These are phyloP conservation scores for Wickerhamomyces strasburgensis DNA, from an alignment of 805 yeast genomes.

Conservation along the genomic window DNA sequence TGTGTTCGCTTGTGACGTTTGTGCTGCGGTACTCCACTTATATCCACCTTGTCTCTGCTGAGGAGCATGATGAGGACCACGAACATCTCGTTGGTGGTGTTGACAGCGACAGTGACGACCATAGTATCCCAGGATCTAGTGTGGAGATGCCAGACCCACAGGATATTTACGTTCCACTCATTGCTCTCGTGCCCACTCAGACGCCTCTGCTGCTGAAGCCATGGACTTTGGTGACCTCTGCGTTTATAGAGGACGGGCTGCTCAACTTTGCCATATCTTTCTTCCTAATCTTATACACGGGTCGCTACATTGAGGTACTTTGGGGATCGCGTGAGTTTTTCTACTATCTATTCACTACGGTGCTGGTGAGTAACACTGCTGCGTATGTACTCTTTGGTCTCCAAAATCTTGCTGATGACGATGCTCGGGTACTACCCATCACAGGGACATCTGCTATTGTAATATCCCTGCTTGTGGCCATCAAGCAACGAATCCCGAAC, in stretches of 20 bases:
- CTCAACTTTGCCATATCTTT: conserved; percentile 34
- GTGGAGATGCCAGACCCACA: conserved; percentile 38
- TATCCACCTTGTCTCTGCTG: conserved; percentile 24
- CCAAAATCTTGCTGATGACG: conserved; percentile 6
- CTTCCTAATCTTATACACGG: conserved; percentile 41
- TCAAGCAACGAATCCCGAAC: conserved; percentile 50
- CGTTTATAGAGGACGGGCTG: conserved; percentile 42
- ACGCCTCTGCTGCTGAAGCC: conserved; percentile 38
- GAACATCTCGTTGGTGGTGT: conserved; percentile 19
- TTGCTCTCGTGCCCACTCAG: conserved; percentile 44
- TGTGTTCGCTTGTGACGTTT: conserved; percentile 25
- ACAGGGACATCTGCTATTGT: conserved; percentile 21
- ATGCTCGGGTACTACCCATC: conserved; percentile 10
- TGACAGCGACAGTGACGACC: too few species aligned
- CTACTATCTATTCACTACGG: conserved; percentile 34
- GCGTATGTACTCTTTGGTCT: conserved; percentile 28
- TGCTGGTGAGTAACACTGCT: conserved; percentile 32
- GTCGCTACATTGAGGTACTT: conserved; percentile 47
- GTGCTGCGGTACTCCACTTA: conserved; percentile 29
- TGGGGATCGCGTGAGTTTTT: conserved; percentile 49
- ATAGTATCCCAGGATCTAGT: too few species aligned
- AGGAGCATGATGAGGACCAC: conserved; percentile 19
- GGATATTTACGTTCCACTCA: conserved; percentile 42
- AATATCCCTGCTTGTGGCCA: conserved; percentile 48
- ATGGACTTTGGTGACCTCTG: conserved; percentile 46